These are phyloP conservation scores for Cyclotella baltica DNA, from an alignment of 108 stramenopile genomes.

Conservation along the genomic window DNA sequence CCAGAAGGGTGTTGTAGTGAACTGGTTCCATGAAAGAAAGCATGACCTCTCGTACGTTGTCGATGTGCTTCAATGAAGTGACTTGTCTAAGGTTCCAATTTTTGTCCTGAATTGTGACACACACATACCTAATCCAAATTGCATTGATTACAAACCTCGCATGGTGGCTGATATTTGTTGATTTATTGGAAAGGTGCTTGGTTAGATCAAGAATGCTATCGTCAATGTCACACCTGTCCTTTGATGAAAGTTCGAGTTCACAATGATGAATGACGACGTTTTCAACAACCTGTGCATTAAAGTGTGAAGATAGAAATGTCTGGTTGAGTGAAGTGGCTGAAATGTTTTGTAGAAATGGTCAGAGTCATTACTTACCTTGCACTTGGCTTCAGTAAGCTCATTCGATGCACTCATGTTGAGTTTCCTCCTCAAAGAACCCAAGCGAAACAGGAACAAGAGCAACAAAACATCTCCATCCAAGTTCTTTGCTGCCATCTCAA, in stretches of 20 bases:
- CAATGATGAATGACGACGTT: neutral
- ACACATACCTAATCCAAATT: conserved; percentile 19
- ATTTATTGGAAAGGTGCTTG: neutral
- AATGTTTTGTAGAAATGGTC: too few relatives aligned
- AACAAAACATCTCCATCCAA: neutral
- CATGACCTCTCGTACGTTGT: neutral
- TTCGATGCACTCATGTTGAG: neutral
- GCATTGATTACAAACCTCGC: conserved; percentile 17
- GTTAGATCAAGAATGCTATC: neutral
- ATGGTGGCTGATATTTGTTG: conserved; percentile 8
- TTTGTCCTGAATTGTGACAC: neutral
- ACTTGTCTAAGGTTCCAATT: neutral
- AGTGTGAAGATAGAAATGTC: neutral
- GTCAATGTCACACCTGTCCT: neutral
- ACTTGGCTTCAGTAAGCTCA: neutral
- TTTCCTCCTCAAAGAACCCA: neutral
- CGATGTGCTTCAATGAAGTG: neutral
- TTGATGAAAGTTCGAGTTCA: neutral
- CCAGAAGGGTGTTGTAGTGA: neutral
- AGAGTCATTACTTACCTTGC: neutral
- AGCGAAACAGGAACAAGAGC: neutral
- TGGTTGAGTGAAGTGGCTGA: neutral
- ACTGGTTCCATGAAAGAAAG: neutral
- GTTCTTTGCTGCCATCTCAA: neutral
- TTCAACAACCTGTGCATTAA: neutral